Base-by-base conservation (phyloP, 306 rosid genomes). In the Casuarina glauca region DNA sequence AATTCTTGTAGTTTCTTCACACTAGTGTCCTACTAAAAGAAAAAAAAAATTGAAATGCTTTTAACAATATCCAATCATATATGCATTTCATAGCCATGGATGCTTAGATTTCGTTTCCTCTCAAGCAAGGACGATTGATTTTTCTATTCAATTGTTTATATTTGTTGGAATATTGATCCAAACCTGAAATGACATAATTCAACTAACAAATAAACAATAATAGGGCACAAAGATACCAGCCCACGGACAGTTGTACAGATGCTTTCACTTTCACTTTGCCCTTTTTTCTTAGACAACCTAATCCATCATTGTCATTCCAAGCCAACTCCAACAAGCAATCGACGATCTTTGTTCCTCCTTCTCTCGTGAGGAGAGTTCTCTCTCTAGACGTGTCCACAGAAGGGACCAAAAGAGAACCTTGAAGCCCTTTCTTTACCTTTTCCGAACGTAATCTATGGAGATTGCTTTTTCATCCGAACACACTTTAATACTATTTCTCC, bases 251-350 rank as follows among this genome's bases (percentile, higher is more conserved):
- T 20, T 81, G 79, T 78, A 41, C 41, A 3, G 20, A 16, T 3
- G 50, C 12, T 69, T 62, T 39, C 19, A 41, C 16, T 53, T 66
- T 16, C 55, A 9, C 11, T 15, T 52, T 8, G 0, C 0, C 9
- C 15, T 15, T 12, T 51, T 62, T 50, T 26, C 52, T 62, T 82
- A 10, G 12, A 1, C 51, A 51, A 41, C 54, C 58, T 51, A 57
- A 1, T 38, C 66, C 78, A 74, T 74, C 85, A 42, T 1, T 63
- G 5, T 82, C 84, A 82, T 69, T 26, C 36, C 70, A 48, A 82
- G 69, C 80, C 72, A 79, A 75, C 66, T 74, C 79, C 46, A 78
- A 36, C 82, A 88, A 78, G 87, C 82, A 84, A 84, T 80, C 75
- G 74, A 86, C 84, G 44, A 68, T 61, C 9, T 39, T 13, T 3